Conservation (phyloP, 2,329 filamentous ascomycete species). For the Moelleriella libera region DNA sequence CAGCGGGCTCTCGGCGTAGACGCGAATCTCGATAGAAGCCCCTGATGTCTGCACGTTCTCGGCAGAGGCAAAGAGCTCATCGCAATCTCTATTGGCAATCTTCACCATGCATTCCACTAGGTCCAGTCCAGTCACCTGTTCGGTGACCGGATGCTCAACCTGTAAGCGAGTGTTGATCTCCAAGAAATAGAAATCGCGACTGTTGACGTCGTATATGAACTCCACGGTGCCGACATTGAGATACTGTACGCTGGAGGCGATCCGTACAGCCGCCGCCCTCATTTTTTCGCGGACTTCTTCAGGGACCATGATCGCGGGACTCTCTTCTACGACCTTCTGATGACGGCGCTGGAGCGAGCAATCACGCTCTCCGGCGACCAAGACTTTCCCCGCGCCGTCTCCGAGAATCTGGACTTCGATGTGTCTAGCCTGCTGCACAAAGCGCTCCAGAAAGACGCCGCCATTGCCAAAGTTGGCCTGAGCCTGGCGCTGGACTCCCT, state of each 20-base stretch:
- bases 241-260: conserved; percentile 22
- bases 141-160: conserved; percentile 42
- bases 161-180: conserved; percentile 35
- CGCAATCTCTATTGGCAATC: conserved; percentile 11
- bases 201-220: conserved; percentile 25
- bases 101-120: conserved; percentile 42
- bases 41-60: too few species aligned
- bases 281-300: conserved; percentile 17
- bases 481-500: conserved; percentile 22
- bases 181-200: conserved; percentile 26
- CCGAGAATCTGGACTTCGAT: conserved; percentile 37
- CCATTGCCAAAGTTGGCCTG: conserved; percentile 26
- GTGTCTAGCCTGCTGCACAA: conserved; percentile 25
- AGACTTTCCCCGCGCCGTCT: conserved; percentile 24
- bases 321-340: conserved; percentile 37
- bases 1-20: conserved; percentile 37
- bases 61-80: background rate
- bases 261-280: conserved; percentile 18
- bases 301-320: conserved; percentile 20
- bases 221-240: conserved; percentile 29
- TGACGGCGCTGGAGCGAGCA: conserved; percentile 36
- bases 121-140: conserved; percentile 62
- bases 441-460: conserved; percentile 27
- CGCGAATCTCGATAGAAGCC: conserved; percentile 21
- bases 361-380: conserved; percentile 29